Evolutionary conservation across 2,329 filamentous ascomycete genomes (phyloP).

Genomic region (Monilinia fructigena): DNA sequence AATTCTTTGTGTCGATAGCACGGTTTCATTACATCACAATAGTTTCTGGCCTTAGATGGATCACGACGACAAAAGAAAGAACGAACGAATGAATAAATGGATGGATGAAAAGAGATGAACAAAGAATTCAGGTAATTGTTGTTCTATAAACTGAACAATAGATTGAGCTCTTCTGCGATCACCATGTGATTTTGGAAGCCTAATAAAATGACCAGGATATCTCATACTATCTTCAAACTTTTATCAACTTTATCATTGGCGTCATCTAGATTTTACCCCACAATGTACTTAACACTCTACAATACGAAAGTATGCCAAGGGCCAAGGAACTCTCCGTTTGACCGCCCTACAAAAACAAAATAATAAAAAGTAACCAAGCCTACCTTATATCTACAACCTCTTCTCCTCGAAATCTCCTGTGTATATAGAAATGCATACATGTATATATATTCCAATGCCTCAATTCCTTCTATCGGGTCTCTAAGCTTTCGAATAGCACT

Average conservation of each 20-base stretch:
- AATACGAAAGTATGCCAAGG: slow-evolving; percentile 5
- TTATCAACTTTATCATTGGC: neutral
- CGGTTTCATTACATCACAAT: neutral
- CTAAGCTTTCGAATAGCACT: neutral
- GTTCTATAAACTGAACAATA: neutral
- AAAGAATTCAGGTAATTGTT: neutral
- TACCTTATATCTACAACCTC: neutral
- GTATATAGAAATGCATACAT: neutral
- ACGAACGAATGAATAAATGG: too few species aligned
- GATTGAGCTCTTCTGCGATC: neutral
- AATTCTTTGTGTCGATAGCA: neutral
- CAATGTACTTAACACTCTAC: neutral
- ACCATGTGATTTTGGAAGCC: slow-evolving; percentile 1
- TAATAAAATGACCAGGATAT: neutral
- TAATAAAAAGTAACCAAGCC: neutral
- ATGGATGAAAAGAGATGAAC: too few species aligned
- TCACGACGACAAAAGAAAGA: too few species aligned
- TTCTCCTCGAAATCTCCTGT: neutral
- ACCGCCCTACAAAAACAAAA: slow-evolving; percentile 8
- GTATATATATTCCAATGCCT: slow-evolving; percentile 9
- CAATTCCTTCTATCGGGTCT: neutral
- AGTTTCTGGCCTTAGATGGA: too few species aligned
- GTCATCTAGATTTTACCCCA: slow-evolving; percentile 6
- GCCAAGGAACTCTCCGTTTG: neutral
- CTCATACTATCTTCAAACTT: neutral